Percentiles rank a stretch among this genome's conserved stretches.
Evolutionary conservation across 371 early-diverging fungal species (phyloP).

Genomic region (Nematocida sp.): DNA sequence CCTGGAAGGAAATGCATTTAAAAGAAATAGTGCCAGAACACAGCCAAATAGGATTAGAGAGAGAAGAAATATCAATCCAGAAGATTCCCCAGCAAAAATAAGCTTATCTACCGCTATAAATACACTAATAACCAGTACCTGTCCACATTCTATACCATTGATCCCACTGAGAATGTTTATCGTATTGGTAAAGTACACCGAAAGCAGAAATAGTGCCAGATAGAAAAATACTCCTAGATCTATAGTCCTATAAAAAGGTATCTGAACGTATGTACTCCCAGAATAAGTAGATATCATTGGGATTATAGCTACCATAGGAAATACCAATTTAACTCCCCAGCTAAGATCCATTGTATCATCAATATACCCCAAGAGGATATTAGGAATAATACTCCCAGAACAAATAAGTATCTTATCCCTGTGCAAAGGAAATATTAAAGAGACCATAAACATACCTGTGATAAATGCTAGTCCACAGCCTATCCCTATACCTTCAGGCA

Average conservation of each 20-base stretch:
- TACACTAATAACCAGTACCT: constrained; percentile 76
- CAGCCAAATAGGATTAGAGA: constrained; percentile 29
- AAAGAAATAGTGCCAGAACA: constrained; percentile 22
- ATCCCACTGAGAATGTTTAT: constrained; percentile 94
- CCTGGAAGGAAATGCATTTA: constrained; percentile 71
- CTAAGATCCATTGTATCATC: constrained; percentile 88
- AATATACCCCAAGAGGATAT: constrained; percentile 87
- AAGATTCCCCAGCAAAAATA: neutral
- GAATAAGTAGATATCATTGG: constrained; percentile 81
- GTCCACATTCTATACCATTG: constrained; percentile 89
- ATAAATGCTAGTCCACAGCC: constrained; percentile 72
- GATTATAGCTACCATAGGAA: constrained; percentile 80
- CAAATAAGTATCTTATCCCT: constrained; percentile 26
- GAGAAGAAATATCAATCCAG: neutral
- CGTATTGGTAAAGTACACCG: constrained; percentile 85
- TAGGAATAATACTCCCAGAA: constrained; percentile 63
- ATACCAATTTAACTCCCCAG: constrained; percentile 85
- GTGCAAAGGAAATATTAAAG: constrained; percentile 69
- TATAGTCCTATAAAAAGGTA: neutral
- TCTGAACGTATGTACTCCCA: constrained; percentile 9
- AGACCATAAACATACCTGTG: constrained; percentile 75
- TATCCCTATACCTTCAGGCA: constrained; percentile 77
- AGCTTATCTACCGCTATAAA: constrained; percentile 68
- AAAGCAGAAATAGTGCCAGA: constrained; percentile 75
- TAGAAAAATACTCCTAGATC: constrained; percentile 75